phyloP scores from a whole-genome alignment of 116 monocot genomes.

The Trichopus zeylanicus region DNA sequence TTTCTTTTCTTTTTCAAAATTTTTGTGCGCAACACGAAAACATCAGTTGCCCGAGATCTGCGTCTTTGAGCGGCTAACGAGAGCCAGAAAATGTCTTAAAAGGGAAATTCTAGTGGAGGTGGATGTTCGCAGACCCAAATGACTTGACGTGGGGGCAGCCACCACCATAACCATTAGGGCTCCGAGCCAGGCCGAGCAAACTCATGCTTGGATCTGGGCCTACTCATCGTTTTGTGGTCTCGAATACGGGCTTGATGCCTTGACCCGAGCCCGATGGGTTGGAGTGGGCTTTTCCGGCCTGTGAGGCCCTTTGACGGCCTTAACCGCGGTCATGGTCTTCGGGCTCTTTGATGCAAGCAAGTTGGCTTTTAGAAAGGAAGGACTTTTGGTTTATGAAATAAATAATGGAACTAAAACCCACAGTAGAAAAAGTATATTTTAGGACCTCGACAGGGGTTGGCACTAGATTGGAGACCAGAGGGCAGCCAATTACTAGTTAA shows the following conservation, averaged over 20 bases:
- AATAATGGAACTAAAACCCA: background rate
- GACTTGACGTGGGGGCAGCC: slow-evolving; percentile 21
- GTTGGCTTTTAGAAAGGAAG: background rate
- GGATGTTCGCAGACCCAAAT: slow-evolving; percentile 22
- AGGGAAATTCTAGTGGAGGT: slow-evolving; percentile 28
- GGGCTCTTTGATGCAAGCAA: too few relatives aligned
- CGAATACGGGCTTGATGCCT: too few relatives aligned
- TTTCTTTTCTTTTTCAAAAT: slow-evolving; percentile 5
- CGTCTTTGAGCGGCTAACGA: slow-evolving; percentile 8
- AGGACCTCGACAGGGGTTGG: background rate
- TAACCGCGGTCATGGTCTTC: too few relatives aligned
- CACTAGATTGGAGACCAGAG: background rate
- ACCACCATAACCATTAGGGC: slow-evolving; percentile 16
- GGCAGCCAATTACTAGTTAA: too few relatives aligned
- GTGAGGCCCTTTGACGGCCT: too few relatives aligned
- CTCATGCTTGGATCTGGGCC: too few relatives aligned
- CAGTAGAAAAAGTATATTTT: background rate
- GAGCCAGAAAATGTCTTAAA: slow-evolving; percentile 5
- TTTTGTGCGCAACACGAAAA: too few relatives aligned
- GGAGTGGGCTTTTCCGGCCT: too few relatives aligned
- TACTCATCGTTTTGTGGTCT: too few relatives aligned
- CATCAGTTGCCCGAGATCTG: too few relatives aligned
- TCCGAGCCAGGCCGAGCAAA: too few relatives aligned
- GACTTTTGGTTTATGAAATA: background rate
- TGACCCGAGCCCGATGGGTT: too few relatives aligned